Evolutionary conservation across 1,139 yeast genomes (phyloP), one percentile per base, ranked within the genome.

Genomic region (Saccharomyces pastorianus): DNA sequence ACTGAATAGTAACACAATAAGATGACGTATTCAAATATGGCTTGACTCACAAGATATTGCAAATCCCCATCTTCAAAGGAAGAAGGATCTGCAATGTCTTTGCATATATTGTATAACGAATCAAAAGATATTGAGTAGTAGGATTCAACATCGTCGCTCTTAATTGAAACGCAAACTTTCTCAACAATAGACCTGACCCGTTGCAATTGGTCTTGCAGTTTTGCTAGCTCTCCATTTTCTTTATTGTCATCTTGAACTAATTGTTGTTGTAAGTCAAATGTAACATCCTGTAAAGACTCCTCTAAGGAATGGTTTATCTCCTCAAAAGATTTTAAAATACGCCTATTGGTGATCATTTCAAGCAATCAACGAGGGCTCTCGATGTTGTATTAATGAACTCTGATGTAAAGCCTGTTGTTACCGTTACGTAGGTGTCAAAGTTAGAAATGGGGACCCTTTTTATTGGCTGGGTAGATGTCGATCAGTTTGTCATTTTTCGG

Each of bases 1-100:
- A 62, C 38, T 6, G 57, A 48, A 50, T 65, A 61, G 49, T 63
- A 65, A 42, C 66, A 61, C 8, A 63, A 34, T 13, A 62, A 47
- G 1, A 58, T 46, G 5, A 54, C 51, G 51, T 61, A 64, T 11
- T 57, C 53, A 13, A 46, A 48, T 17, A 61, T 51, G 5, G 58
- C 51, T 6, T 31, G 38, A 7, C 31, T 54, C 4, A 60, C 51
- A 7, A 54, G 41, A 4, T 41, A 25, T 31, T 55, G 53, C 11
- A 38, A 17, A 38, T 38, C 44, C 6, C 44, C 44, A 11, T 38
- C 44, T 38, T 17, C 44, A 38, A 38, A 38, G 5, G 26, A 38
- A 6, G 44, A 38, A 17, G 44, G 13, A 52, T 47, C 31, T 32
- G 41, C 31, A 27, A 27, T 23, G 53, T 50, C 17, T 46, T 34